Conservation (phyloP, 352 stramenopile genomes). For the Globisporangium viniferum region DNA sequence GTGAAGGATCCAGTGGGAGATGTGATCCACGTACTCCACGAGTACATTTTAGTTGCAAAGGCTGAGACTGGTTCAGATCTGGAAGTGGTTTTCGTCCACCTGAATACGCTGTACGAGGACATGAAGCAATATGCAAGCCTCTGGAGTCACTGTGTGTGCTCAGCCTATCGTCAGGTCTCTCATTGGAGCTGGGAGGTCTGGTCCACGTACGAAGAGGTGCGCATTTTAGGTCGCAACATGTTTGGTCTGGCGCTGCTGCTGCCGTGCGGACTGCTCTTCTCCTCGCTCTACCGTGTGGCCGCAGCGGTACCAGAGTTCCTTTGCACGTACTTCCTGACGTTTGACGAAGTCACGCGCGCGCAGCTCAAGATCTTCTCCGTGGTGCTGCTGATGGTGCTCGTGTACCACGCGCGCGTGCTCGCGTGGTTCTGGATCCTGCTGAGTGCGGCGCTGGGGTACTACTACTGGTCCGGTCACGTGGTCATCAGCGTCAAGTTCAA, state of each 20-base stretch:
- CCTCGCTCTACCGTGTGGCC: slow-evolving; percentile 26
- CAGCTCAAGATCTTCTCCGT: slow-evolving; percentile 37
- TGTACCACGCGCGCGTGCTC: slow-evolving; percentile 34
- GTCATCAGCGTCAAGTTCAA: slow-evolving; percentile 25
- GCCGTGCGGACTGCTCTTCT: slow-evolving; percentile 23
- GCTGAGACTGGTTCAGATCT: background rate
- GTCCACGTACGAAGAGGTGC: slow-evolving; percentile 34
- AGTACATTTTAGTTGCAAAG: background rate
- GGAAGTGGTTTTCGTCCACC: background rate
- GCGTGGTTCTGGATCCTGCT: slow-evolving; percentile 42
- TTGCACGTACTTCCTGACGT: slow-evolving; percentile 22
- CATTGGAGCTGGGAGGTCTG: slow-evolving; percentile 18
- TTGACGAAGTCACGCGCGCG: slow-evolving; percentile 41
- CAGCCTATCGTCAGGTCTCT: background rate
- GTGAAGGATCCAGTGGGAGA: background rate
- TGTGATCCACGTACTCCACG: background rate
- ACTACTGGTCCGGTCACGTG: slow-evolving; percentile 53
- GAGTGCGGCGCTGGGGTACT: slow-evolving; percentile 25
- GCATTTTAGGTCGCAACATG: slow-evolving; percentile 27
- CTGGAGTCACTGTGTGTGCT: background rate
- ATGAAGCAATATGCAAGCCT: background rate
- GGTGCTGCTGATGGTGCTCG: slow-evolving; percentile 15
- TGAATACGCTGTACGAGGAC: background rate
- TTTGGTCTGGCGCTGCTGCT: slow-evolving; percentile 21
- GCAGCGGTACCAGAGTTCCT: slow-evolving; percentile 27